Evolutionary conservation across 1,139 yeast species (phyloP).

Genomic region (Chernovozyma sophiae-reginae): DNA sequence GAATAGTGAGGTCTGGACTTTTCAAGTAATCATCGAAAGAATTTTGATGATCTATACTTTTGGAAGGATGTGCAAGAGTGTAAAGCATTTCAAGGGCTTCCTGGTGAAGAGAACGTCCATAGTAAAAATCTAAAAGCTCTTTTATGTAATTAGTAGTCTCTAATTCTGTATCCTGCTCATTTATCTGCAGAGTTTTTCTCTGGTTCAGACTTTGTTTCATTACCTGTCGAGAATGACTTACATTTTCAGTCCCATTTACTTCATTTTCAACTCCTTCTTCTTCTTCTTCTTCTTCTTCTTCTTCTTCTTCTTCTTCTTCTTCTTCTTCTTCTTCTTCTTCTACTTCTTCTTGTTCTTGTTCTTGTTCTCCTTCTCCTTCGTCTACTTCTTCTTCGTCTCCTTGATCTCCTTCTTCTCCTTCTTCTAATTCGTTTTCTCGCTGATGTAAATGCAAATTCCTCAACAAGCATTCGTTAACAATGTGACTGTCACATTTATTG

Average conservation of each 20-base stretch:
- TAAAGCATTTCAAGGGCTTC: slow-evolving; percentile 63
- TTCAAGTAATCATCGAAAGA: slow-evolving; percentile 25
- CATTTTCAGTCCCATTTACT: not conserved
- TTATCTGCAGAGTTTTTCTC: too few relatives aligned
- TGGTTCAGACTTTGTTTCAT: too few relatives aligned
- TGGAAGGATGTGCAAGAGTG: slow-evolving; percentile 27
- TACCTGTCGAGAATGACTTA: too few relatives aligned
- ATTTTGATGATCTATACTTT: slow-evolving; percentile 16
- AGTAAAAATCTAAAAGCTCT: slow-evolving; percentile 79
- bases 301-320: not conserved
- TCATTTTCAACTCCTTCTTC: not conserved
- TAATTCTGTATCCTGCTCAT: slow-evolving; percentile 11
- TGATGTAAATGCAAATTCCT: slow-evolving; percentile 23
- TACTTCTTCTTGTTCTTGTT: not conserved
- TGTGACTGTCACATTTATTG: slow-evolving; percentile 65
- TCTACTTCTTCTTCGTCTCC: not conserved
- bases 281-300: not conserved
- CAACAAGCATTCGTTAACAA: slow-evolving; percentile 55
- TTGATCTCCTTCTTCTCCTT: not conserved
- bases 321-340: not conserved
- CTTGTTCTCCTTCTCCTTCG: not conserved
- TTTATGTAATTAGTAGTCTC: slow-evolving; percentile 40
- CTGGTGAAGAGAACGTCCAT: slow-evolving; percentile 55
- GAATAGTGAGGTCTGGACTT: slow-evolving; percentile 52
- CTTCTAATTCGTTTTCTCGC: not conserved